Conservation (phyloP, 768 basidiomycete species). For the Hebeloma cylindrosporum region DNA sequence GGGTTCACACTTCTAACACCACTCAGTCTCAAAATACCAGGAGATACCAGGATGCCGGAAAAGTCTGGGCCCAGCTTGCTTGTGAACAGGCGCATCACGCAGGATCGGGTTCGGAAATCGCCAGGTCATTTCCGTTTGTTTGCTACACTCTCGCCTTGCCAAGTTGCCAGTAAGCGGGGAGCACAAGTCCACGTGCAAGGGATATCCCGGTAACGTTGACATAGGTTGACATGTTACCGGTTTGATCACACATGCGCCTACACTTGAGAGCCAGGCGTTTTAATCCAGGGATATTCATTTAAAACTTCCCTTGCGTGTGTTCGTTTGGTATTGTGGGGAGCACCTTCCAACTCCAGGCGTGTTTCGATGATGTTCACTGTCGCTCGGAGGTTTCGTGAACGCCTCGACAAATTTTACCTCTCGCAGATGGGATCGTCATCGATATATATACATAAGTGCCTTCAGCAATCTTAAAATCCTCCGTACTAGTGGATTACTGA, state of each 20-base stretch:
- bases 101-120: too few species aligned
- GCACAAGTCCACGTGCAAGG: slow-evolving; percentile 11
- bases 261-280: background rate
- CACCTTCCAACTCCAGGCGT: slow-evolving; percentile 19
- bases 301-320: background rate
- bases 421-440: slow-evolving; percentile 15
- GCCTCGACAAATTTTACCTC: slow-evolving; percentile 9
- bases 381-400: slow-evolving; percentile 2
- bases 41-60: too few species aligned
- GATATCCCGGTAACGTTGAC: slow-evolving; percentile 1
- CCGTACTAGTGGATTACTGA: slow-evolving; percentile 23
- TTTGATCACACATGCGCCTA: background rate
- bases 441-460: background rate
- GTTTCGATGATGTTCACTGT: slow-evolving; percentile 12
- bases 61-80: too few species aligned
- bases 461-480: slow-evolving; percentile 31
- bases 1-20: too few species aligned
- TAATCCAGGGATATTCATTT: background rate
- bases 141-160: background rate
- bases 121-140: slow-evolving; percentile 9
- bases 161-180: background rate
- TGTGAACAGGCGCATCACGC: too few species aligned
- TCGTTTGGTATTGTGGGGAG: background rate
- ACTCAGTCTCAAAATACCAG: too few species aligned
- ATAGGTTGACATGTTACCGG: background rate